These are phyloP conservation scores for Irineochytrium annulatum DNA, from an alignment of 192 early-diverging fungal species.

Conservation along the genomic window DNA sequence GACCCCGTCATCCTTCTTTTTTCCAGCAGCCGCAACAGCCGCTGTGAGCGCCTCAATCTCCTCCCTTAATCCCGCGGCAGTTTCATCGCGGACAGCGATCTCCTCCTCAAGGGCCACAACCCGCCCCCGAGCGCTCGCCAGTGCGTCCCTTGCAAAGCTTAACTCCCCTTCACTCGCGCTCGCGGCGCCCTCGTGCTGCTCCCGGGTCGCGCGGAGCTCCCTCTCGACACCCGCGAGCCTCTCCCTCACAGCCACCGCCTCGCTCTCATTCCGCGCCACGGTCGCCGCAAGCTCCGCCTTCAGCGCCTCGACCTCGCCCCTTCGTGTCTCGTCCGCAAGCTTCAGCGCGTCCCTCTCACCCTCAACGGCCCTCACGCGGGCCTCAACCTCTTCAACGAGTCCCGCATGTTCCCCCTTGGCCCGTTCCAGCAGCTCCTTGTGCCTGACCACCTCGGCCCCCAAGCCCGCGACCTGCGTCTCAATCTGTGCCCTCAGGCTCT, in stretches of 20 bases:
- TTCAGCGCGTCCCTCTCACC: no score
- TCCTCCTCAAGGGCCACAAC: background rate
- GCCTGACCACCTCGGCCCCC: conserved; percentile 21
- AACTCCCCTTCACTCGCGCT: background rate
- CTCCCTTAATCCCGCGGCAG: background rate
- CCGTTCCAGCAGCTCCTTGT: conserved; percentile 14
- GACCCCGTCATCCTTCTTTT: background rate
- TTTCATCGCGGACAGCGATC: background rate
- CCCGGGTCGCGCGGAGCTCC: no score
- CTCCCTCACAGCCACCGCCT: no score
- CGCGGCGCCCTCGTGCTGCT: background rate
- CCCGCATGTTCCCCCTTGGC: no score
- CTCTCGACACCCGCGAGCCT: no score
- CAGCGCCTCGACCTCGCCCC: no score
- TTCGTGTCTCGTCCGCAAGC: no score
- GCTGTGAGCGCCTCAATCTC: background rate
- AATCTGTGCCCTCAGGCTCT: conserved; percentile 25
- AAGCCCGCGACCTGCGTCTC: conserved; percentile 33
- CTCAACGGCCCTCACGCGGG: conserved; percentile 2
- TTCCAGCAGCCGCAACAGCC: background rate
- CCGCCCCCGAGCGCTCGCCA: background rate
- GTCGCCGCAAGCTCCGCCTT: no score
- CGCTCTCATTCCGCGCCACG: no score
- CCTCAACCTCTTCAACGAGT: conserved; percentile 8
- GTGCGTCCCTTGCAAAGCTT: background rate